phyloP scores from a whole-genome alignment of 73 alveolate genomes.

The Paramecium sonneborni region DNA sequence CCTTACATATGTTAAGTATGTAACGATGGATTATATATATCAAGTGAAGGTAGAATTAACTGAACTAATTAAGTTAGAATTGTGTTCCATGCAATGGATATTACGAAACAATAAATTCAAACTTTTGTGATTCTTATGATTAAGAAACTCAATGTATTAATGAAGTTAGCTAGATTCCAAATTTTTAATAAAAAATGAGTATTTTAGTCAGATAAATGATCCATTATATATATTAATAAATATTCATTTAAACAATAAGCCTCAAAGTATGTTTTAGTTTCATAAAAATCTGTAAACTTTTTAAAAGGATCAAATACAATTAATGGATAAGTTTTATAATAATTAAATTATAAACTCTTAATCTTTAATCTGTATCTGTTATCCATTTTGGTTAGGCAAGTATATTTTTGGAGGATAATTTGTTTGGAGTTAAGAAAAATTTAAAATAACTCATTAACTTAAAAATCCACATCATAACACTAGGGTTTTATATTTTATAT shows the following conservation, averaged over 20 bases:
- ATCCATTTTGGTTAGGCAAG: neutral
- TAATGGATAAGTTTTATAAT: no score
- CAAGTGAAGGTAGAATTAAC: neutral
- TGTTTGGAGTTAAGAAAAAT: neutral
- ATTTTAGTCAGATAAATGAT: neutral
- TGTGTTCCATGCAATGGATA: neutral
- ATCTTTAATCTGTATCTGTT: no score
- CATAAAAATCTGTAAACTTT: neutral
- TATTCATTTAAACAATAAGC: no score
- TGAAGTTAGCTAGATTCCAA: neutral
- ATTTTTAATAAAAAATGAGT: neutral
- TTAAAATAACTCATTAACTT: neutral
- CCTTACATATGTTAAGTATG: neutral
- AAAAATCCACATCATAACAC: neutral
- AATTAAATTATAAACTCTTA: no score
- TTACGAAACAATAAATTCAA: neutral
- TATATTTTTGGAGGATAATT: neutral
- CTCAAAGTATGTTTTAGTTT: neutral
- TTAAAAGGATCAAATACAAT: neutral
- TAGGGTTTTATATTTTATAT: neutral
- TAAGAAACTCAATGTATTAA: neutral
- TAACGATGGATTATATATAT: neutral
- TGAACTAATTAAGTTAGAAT: no score
- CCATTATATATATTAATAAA: no score
- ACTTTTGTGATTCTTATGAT: neutral